Evolutionary conservation across 805 yeast genomes (phyloP).

Genomic region (Teunomyces barrocoloradensis): DNA sequence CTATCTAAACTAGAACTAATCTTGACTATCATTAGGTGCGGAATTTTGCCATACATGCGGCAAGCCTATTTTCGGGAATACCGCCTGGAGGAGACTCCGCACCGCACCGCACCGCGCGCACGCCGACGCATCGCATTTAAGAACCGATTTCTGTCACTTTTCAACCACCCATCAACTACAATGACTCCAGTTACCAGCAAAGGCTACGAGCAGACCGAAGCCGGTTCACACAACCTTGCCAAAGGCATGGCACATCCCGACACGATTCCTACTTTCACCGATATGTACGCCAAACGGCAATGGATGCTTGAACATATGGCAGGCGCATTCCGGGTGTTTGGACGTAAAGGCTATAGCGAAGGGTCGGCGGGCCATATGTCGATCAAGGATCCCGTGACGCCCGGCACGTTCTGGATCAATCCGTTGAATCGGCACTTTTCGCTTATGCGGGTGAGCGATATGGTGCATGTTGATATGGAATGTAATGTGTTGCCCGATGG

Average conservation of each 20-base stretch:
- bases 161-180: background rate
- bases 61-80: background rate
- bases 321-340: conserved; percentile 79
- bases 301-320: conserved; percentile 75
- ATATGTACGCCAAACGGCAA: conserved; percentile 47
- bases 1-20: too few relatives aligned
- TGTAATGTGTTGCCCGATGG: conserved; percentile 42
- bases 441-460: conserved; percentile 35
- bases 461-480: conserved; percentile 38
- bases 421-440: conserved; percentile 79
- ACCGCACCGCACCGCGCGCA: too few relatives aligned
- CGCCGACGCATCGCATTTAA: background rate
- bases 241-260: conserved; percentile 52
- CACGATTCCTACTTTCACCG: conserved; percentile 51
- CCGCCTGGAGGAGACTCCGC: too few relatives aligned
- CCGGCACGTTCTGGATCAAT: conserved; percentile 84
- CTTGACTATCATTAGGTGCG: too few relatives aligned
- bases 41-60: too few relatives aligned
- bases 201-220: conserved; percentile 36
- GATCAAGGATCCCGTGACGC: conserved; percentile 77
- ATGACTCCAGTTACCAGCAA: conserved; percentile 19
- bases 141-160: too few relatives aligned
- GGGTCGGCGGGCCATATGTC: conserved; percentile 88
- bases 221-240: conserved; percentile 62
- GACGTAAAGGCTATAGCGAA: conserved; percentile 71